Evolutionary conservation across 306 rosid species (phyloP).

Genomic region (Prunus persica): Prunus_persica_NCBIv2 NC_034012.1:2871501-2872000

Average conservation of each 20-base stretch:
- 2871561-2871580: neutral
- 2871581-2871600: neutral
- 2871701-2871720: neutral
- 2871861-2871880: too few relatives aligned
- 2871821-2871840: too few relatives aligned
- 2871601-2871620: neutral
- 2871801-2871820: fast-evolving
- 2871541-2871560: neutral
- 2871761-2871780: neutral
- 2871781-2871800: neutral
- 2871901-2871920: fast-evolving
- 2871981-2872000: neutral
- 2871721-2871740: neutral
- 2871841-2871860: fast-evolving
- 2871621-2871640: neutral
- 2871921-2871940: neutral
- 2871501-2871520: slow-evolving; percentile 57
- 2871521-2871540: neutral
- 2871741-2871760: neutral
- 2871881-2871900: too few relatives aligned
- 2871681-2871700: neutral
- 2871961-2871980: neutral
- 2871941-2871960: neutral
- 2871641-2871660: neutral
- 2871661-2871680: neutral